These are phyloP conservation scores for Sclerotinia minor DNA, from an alignment of 2,329 filamentous ascomycete species.

Conservation along the genomic window DNA sequence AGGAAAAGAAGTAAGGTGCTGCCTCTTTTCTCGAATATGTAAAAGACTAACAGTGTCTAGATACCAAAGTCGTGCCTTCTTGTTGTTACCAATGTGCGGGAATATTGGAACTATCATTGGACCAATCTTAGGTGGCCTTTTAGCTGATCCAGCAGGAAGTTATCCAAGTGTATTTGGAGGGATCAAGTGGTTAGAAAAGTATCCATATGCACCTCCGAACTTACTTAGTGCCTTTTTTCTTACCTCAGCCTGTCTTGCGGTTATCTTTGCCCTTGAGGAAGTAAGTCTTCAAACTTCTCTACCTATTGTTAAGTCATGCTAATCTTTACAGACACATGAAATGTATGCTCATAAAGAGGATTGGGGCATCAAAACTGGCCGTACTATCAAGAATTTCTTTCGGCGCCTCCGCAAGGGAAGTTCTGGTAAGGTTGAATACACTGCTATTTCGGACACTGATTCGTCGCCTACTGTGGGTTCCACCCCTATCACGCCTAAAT, in stretches of 20 bases:
- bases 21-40: neutral
- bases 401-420: conserved; percentile 24
- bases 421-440: conserved; percentile 23
- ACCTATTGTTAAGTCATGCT: conserved; percentile 26
- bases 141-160: conserved; percentile 47
- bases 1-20: conserved; percentile 59
- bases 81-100: conserved; percentile 62
- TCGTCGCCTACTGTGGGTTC: conserved; percentile 22
- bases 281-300: conserved; percentile 26
- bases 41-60: conserved; percentile 25
- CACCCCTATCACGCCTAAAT: conserved; percentile 28
- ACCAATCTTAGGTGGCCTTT: conserved; percentile 47
- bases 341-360: conserved; percentile 41
- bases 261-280: conserved; percentile 43
- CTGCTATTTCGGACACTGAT: conserved; percentile 14
- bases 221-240: conserved; percentile 44
- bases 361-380: conserved; percentile 36
- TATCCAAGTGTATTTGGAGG: conserved; percentile 45
- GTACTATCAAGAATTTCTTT: conserved; percentile 29
- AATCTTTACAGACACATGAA: conserved; percentile 42
- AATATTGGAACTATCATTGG: conserved; percentile 55
- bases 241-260: conserved; percentile 39
- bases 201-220: conserved; percentile 49
- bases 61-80: conserved; percentile 47
- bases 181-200: conserved; percentile 46